Conservation (phyloP, 2,329 filamentous ascomycete species). For the Trichoderma atroviride region DNA sequence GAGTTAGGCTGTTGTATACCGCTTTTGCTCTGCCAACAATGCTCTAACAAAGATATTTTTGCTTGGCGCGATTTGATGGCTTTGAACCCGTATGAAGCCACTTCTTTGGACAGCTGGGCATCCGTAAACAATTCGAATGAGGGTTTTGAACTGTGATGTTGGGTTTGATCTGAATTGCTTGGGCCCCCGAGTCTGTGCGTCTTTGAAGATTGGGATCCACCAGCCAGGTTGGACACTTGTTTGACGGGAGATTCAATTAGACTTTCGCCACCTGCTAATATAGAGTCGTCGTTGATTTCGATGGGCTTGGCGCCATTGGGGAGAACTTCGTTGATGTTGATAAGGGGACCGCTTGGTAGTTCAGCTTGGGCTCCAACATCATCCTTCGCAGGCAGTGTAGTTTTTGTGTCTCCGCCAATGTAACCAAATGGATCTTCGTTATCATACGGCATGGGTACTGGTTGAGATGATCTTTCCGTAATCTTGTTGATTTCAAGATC, state of each 20-base stretch:
- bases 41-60: conserved; percentile 70
- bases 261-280: conserved; percentile 32
- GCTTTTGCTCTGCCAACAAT: conserved; percentile 69
- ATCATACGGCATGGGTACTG: conserved; percentile 30
- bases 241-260: conserved; percentile 26
- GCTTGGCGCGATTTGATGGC: conserved; percentile 66
- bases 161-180: neutral
- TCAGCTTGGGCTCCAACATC: neutral
- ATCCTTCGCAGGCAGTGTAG: neutral
- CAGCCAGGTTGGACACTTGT: neutral
- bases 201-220: neutral
- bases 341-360: conserved; percentile 31
- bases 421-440: conserved; percentile 47
- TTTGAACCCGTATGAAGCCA: conserved; percentile 72
- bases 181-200: no score
- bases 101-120: conserved; percentile 61
- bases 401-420: conserved; percentile 23
- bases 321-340: conserved; percentile 34
- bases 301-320: conserved; percentile 10
- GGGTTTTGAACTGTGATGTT: conserved; percentile 43
- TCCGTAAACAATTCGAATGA: conserved; percentile 65
- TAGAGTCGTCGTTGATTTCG: conserved; percentile 25
- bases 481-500: conserved; percentile 65
- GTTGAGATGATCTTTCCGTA: conserved; percentile 45
- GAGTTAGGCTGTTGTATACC: conserved; percentile 30